Evolutionary conservation across 1,284 basidiomycete species (phyloP), one percentile per base, ranked within the genome.

Genomic region (Papiliotrema laurentii): DNA sequence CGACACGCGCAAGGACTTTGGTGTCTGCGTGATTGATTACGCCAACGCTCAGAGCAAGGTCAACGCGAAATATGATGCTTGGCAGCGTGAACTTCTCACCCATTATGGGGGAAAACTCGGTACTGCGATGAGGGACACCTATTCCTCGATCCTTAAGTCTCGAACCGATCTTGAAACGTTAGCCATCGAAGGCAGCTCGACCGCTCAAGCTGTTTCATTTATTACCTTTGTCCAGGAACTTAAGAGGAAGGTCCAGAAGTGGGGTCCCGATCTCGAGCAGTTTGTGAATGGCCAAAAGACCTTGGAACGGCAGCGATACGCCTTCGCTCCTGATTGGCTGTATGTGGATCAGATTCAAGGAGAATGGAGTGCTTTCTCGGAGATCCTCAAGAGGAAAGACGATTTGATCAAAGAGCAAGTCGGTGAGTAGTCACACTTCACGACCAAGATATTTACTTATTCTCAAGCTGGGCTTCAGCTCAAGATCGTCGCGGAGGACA

Each of bases 171-270:
- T 99, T 45, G 96, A 98, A 75, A 86, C 90, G 53, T 83, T 89
- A 63, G 86, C 86, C 40, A 89, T 91, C 71, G 77, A 78, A 45
- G 73, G 75, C 4, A 68, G 64, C 40, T 80, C 80, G 48, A 98
- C 96, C 67, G 94, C 93, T 34, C 92, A 93, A 55, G 92, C 96
- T 68, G 96, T 99, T 59, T 87, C 89, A 1, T 97, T 98, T 75
- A 97, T 99, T 75, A 99, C 96, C 22, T 97, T 97, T 69, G 93
- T 98, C 1, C 94, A 98, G 75, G 93, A 97, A 78, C 82, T 98
- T 60, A 97, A 97, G 78, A 86, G 87, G 69, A 96, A 93, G 78
- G 89, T 90, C 50, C 89, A 91, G 75, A 81, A 84, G 81, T 98
- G 96, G 96, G 86, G 84, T n/a, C 89, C 92, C 16, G 88, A 94